Base-by-base conservation (phyloP, 2,329 filamentous ascomycete species). In the Chaetomiaceae sp. region DNA sequence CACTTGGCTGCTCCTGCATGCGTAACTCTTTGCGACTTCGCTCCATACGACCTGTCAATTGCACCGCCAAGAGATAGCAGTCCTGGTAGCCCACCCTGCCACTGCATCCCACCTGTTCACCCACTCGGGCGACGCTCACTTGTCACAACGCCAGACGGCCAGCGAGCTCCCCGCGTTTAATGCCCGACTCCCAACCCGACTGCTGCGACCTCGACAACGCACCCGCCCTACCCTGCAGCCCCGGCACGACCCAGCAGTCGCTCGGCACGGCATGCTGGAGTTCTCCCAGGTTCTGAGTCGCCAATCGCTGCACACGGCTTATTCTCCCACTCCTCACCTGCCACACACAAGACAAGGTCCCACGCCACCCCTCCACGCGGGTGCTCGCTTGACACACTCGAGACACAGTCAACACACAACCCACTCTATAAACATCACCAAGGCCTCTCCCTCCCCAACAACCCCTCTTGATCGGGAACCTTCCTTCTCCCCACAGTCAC, bases 141-240 rank as follows among this genome's bases (percentile, higher is more conserved):
- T 55, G 54, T 53, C 59, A 38, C 43, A 27, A 55, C 53, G 32
- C 44, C 51, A 46, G 44, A 57, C 55, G 57, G n/a, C 54, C 59
- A 54, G 41, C 49, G n/a, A 53, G 41, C 48, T 59, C 52, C 55
- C 61, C 58, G 60, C 55, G 61, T 62, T 63, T 63, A 61, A 60
- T 64, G 62, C 62, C 62, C 62, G 60, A 64, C 58, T 44, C 60
- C 48, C 44, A 59, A 56, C 60, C 57, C 56, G 59, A 61, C 48
- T 51, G 16, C 54, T 58, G 48, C 56, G 48, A 48, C 48, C 52
- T 54, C 54, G 56, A 59, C 55, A 59, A 61, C 55, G 54, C 59
- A 58, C 51, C 50, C 40, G 53, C 54, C 48, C 48, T 59, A 53
- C 57, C 57, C 54, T 48, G 55, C 57, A 61, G 50, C 54, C 47